Percentiles rank a stretch among this genome's conserved stretches.
Conservation (phyloP, 2,329 filamentous ascomycete genomes). For the Diaporthe vaccinii region DNA sequence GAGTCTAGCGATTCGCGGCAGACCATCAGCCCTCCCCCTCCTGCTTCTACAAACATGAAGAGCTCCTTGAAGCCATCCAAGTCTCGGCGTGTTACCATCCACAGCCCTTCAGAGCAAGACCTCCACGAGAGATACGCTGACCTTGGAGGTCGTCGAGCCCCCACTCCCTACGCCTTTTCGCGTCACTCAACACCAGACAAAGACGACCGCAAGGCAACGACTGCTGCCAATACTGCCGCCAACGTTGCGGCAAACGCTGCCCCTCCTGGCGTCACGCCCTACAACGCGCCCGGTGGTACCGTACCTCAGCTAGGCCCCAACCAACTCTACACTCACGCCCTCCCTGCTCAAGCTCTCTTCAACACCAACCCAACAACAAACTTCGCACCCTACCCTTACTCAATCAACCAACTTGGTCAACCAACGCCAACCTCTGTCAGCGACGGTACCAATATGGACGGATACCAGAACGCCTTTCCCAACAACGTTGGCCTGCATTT, state of each 20-base stretch:
- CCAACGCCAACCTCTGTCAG: background rate
- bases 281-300: slow-evolving; percentile 31
- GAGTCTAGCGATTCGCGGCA: slow-evolving; percentile 29
- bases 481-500: slow-evolving; percentile 63
- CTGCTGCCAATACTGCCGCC: slow-evolving; percentile 2
- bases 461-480: slow-evolving; percentile 59
- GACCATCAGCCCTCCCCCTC: background rate
- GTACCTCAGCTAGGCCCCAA: slow-evolving; percentile 39
- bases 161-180: slow-evolving; percentile 1
- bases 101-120: slow-evolving; percentile 35
- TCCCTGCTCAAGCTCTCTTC: slow-evolving; percentile 26
- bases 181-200: slow-evolving; percentile 6
- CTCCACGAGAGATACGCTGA: background rate
- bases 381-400: background rate
- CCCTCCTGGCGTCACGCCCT: slow-evolving; percentile 14
- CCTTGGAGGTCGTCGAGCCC: background rate
- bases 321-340: slow-evolving; percentile 40
- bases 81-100: slow-evolving; percentile 27
- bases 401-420: slow-evolving; percentile 27
- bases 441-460: slow-evolving; percentile 47
- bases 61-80: slow-evolving; percentile 10
- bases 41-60: background rate
- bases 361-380: slow-evolving; percentile 22
- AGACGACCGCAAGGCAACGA: background rate
- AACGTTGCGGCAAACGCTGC: slow-evolving; percentile 1